Base-by-base conservation (phyloP, 116 monocot species). In the Posidonia oceanica region DNA sequence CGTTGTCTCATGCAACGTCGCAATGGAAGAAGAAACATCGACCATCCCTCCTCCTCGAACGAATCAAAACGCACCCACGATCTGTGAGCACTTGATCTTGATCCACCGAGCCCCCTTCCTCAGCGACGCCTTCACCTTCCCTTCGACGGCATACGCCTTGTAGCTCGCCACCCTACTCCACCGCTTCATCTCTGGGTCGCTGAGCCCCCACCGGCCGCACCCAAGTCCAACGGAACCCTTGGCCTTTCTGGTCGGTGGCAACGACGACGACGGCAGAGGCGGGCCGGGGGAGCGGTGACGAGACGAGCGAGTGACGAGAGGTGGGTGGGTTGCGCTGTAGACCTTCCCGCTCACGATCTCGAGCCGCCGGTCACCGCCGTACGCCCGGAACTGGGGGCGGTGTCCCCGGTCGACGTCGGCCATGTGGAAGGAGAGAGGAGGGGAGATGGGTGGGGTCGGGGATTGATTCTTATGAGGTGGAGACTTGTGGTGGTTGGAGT, bases 71-170 rank as follows among this genome's bases (percentile, higher is more conserved):
- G 63, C 72, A 13, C 63, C 21, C 51, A 76, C 63, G 36, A 81
- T 58, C 3, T 36, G 20, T 6, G 76, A 69, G 58, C 76, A 81
- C 63, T 73, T 76, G 72, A 52, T 54, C 73, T 81, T 81, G 58
- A 81, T 73, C 81, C 81, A 81, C 40, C 76, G 76, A 58, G 64
- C 60, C 10, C 81, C 69, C 41, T 60, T 39, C 48, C 63, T 37
- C n/a, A 81, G 14, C 42, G 76, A 76, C 40, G 69, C 36, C 64
- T 81, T 76, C 37, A 81, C 71, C 69, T 69, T 81, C 63, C 72
- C 72, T 59, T 81, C 76, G 14, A 69, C 81, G 58, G 52, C 38
- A 63, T 81, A 81, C 18, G 81, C 71, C 70, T 81, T 81, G 72
- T 81, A 81, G 20, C 63, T 39, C 14, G 76, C 76, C 39, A 81